Conservation (phyloP, 495 filamentous ascomycete genomes). For the Aspergillus heteromorphus region DNA sequence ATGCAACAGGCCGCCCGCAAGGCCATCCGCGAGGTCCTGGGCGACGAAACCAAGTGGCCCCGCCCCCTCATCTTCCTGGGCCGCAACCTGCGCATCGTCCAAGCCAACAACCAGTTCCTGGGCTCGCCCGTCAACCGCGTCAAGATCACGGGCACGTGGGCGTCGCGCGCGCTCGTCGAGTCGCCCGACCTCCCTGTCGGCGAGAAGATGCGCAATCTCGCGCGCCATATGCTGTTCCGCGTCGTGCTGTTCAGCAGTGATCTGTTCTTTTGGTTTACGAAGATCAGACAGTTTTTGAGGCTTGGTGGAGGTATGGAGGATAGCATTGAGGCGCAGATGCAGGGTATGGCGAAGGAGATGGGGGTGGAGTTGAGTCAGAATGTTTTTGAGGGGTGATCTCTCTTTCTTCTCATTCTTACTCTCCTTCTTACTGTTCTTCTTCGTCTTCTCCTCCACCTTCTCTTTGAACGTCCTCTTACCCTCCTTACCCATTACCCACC, state of each 20-base stretch:
- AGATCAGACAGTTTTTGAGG: conserved; percentile 66
- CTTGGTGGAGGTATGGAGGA: conserved; percentile 87
- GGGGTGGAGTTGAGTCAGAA: conserved; percentile 85
- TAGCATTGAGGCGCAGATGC: conserved; percentile 82
- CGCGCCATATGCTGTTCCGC: conserved; percentile 72
- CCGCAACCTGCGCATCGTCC: conserved; percentile 89
- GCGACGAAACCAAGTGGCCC: conserved; percentile 89
- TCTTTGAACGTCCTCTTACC: no score
- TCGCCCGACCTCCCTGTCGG: conserved; percentile 52
- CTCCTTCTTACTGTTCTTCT: not conserved
- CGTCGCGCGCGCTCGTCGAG: conserved; percentile 70
- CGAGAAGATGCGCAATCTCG: conserved; percentile 53
- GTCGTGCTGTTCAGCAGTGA: conserved; percentile 73
- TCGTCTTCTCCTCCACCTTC: no score
- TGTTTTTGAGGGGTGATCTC: conserved; percentile 71
- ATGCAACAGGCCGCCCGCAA: conserved; percentile 80
- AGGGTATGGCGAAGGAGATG: conserved; percentile 79
- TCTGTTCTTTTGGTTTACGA: conserved; percentile 74
- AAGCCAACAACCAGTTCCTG: conserved; percentile 75
- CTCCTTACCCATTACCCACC: no score
- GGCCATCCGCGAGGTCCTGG: conserved; percentile 76
- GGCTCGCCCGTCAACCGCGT: conserved; percentile 91
- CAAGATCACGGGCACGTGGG: conserved; percentile 92
- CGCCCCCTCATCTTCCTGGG: conserved; percentile 93
- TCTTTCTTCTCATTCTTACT: not conserved